phyloP scores from a whole-genome alignment of 106 monocot genomes.

The Platanthera guangdongensis region DNA sequence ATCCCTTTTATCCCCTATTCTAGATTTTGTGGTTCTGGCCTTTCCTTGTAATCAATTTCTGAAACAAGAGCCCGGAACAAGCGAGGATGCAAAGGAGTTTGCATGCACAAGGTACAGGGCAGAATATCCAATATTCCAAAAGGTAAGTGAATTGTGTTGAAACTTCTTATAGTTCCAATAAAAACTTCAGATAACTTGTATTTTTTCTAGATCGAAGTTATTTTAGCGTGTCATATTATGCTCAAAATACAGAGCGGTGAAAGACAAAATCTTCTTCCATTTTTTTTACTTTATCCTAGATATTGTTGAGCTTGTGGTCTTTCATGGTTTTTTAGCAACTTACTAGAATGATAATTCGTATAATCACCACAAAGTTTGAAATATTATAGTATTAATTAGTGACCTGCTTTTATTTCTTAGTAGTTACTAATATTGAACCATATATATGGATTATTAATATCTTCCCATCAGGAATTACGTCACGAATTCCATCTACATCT shows the following conservation, averaged over 20 bases:
- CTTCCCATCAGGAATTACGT: not conserved
- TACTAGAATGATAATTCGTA: not conserved
- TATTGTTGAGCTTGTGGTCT: not conserved
- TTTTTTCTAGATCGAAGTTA: not conserved
- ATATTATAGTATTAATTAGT: not conserved
- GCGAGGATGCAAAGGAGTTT: conserved; percentile 60
- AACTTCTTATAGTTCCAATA: not conserved
- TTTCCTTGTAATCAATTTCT: conserved; percentile 96
- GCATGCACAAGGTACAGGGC: conserved; percentile 88
- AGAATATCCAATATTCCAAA: conserved; percentile 91
- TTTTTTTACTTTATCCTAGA: not conserved
- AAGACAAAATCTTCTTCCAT: not conserved
- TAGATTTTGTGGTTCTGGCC: conserved; percentile 90
- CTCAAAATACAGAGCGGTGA: not conserved
- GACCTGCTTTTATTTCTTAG: not conserved
- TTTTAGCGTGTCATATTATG: not conserved
- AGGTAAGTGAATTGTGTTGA: conserved; percentile 31
- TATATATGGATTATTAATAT: not conserved
- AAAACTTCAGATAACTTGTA: not conserved
- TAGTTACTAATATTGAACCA: not conserved
- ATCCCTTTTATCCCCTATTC: not conserved
- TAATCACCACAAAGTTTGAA: not conserved
- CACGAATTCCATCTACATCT: not conserved
- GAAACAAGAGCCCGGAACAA: conserved; percentile 74
- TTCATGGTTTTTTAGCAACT: not conserved